phyloP scores from a whole-genome alignment of 2,329 filamentous ascomycete species.

The Bisporella sp. region DNA sequence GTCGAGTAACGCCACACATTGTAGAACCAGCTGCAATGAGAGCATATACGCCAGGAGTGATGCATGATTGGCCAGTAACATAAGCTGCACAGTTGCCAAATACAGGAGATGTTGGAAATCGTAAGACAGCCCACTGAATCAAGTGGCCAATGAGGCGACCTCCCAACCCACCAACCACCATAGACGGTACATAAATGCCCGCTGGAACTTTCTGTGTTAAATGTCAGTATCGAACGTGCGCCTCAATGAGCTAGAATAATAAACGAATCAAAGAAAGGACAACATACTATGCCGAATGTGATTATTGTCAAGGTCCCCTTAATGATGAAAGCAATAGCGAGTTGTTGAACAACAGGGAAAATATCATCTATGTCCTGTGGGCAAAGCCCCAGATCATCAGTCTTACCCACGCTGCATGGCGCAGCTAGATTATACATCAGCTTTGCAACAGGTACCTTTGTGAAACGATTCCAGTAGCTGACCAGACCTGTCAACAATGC shows the following conservation, averaged over 20 bases:
- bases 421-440: conserved; percentile 85
- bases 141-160: conserved; percentile 82
- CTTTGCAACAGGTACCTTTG: conserved; percentile 83
- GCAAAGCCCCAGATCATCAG: conserved; percentile 66
- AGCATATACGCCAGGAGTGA: conserved; percentile 95
- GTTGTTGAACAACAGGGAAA: conserved; percentile 62
- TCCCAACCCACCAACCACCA: conserved; percentile 93
- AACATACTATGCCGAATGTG: conserved; percentile 77
- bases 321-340: conserved; percentile 76
- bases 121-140: conserved; percentile 74
- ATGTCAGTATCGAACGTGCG: no score
- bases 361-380: conserved; percentile 68
- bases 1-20: conserved; percentile 92
- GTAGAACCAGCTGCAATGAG: conserved; percentile 91
- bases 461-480: conserved; percentile 91
- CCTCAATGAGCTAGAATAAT: neutral
- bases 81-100: conserved; percentile 68
- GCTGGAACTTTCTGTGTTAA: conserved; percentile 70
- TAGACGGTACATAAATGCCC: conserved; percentile 96
- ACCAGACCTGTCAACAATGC: conserved; percentile 76
- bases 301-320: conserved; percentile 84
- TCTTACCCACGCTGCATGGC: conserved; percentile 68
- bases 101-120: conserved; percentile 62
- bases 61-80: conserved; percentile 68
- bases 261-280: no score